Evolutionary conservation across 1,284 basidiomycete genomes (phyloP).

Genomic region (Thecaphora frezii): DNA sequence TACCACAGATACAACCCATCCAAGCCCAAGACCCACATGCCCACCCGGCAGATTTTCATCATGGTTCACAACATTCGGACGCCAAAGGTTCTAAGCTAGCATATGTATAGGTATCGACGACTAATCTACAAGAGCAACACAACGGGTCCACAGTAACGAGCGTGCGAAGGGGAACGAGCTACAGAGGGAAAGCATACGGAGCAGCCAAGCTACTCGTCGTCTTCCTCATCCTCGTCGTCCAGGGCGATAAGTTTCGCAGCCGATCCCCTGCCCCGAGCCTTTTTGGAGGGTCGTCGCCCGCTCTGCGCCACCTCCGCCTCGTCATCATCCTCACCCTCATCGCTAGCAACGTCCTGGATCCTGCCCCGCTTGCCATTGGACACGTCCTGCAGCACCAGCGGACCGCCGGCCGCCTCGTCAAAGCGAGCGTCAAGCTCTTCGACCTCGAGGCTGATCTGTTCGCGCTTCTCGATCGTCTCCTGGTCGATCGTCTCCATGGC

Average conservation of each 20-base stretch:
- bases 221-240: neutral
- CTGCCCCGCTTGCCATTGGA: slow-evolving; percentile 5
- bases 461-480: slow-evolving; percentile 33
- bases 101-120: too few species aligned
- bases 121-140: too few species aligned
- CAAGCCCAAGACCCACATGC: too few species aligned
- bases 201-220: neutral
- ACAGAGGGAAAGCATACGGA: too few species aligned
- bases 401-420: slow-evolving; percentile 67
- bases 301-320: slow-evolving; percentile 59
- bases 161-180: too few species aligned
- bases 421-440: slow-evolving; percentile 57
- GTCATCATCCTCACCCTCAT: slow-evolving; percentile 31
- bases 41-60: too few species aligned
- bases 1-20: too few species aligned
- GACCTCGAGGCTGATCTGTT: slow-evolving; percentile 59
- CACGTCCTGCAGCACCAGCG: slow-evolving; percentile 33
- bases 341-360: slow-evolving; percentile 3
- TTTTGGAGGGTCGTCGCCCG: too few species aligned
- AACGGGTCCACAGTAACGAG: too few species aligned
- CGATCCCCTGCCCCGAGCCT: neutral
- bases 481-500: slow-evolving; percentile 42
- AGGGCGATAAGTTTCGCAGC: neutral
- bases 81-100: too few species aligned
- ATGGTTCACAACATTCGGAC: too few species aligned